A percentile compares a stretch with the other conserved stretches of the same genome.
Conservation (phyloP, 1,284 basidiomycete genomes). For the Cryptococcus sp. region DNA sequence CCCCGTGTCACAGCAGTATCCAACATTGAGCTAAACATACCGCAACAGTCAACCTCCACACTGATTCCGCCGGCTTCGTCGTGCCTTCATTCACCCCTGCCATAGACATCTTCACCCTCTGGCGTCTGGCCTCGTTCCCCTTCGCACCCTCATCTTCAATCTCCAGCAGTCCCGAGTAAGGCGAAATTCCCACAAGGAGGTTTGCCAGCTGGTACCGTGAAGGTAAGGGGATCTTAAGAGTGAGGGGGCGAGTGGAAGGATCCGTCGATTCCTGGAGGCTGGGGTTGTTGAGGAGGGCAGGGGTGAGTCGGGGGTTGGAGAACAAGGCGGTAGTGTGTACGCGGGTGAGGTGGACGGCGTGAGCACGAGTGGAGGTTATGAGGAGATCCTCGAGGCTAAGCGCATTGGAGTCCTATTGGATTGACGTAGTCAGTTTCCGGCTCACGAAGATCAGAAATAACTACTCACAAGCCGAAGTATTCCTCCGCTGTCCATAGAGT, state of each 20-base stretch:
- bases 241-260: slow-evolving; percentile 22
- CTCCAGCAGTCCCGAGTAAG: slow-evolving; percentile 38
- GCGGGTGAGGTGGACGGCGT: slow-evolving; percentile 37
- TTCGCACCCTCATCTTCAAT: slow-evolving; percentile 40
- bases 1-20: slow-evolving; percentile 6
- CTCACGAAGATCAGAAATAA: neutral
- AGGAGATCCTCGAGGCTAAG: slow-evolving; percentile 36
- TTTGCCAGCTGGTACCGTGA: slow-evolving; percentile 17
- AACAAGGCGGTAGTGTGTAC: slow-evolving; percentile 24
- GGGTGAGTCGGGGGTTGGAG: slow-evolving; percentile 24
- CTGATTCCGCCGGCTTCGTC: slow-evolving; percentile 33
- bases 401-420: slow-evolving; percentile 25
- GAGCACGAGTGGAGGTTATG: slow-evolving; percentile 28
- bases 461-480: slow-evolving; percentile 29
- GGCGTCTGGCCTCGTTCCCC: slow-evolving; percentile 19
- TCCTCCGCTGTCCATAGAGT: slow-evolving; percentile 29
- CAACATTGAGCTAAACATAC: slow-evolving; percentile 18
- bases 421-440: neutral
- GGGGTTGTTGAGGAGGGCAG: slow-evolving; percentile 34
- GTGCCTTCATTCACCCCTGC: slow-evolving; percentile 35
- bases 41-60: slow-evolving; percentile 35
- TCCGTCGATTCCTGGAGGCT: slow-evolving; percentile 23
- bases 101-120: slow-evolving; percentile 27
- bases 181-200: slow-evolving; percentile 32
- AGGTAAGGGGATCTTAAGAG: slow-evolving; percentile 39